These are phyloP conservation scores for Solanum chaucha DNA, from an alignment of 257 asterid species.

Conservation along the genomic window DNA sequence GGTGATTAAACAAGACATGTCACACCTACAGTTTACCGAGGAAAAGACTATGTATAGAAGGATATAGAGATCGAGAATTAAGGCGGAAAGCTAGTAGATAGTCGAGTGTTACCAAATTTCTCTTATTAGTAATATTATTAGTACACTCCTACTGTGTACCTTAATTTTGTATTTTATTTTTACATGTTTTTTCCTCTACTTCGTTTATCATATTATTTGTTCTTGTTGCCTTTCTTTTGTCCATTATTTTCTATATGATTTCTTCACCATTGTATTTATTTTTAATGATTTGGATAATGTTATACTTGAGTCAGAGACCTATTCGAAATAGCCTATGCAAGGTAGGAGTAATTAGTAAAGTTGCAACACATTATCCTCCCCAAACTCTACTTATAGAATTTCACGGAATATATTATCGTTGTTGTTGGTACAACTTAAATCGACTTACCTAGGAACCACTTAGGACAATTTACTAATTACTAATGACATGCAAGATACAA, in stretches of 20 bases:
- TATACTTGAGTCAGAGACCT: fast-evolving
- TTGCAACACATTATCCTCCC: no score
- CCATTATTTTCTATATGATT: not conserved
- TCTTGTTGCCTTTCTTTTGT: not conserved
- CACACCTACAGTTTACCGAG: not conserved
- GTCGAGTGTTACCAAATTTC: no score
- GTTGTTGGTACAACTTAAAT: not conserved
- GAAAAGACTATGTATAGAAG: not conserved
- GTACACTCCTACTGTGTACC: not conserved
- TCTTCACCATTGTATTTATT: not conserved
- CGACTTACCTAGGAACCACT: not conserved
- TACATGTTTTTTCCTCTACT: not conserved
- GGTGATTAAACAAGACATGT: not conserved
- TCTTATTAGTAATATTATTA: not conserved
- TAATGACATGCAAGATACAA: not conserved
- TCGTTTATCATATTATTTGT: not conserved
- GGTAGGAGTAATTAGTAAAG: no score
- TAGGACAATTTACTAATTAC: not conserved
- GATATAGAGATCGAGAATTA: not conserved
- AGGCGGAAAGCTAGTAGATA: no score
- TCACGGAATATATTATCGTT: no score
- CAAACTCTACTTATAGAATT: no score
- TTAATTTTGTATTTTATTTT: not conserved
- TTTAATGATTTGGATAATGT: not conserved
- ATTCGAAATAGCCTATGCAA: no score